phyloP scores from a whole-genome alignment of 345 rosid genomes.

The Lumnitzera littorea region DNA sequence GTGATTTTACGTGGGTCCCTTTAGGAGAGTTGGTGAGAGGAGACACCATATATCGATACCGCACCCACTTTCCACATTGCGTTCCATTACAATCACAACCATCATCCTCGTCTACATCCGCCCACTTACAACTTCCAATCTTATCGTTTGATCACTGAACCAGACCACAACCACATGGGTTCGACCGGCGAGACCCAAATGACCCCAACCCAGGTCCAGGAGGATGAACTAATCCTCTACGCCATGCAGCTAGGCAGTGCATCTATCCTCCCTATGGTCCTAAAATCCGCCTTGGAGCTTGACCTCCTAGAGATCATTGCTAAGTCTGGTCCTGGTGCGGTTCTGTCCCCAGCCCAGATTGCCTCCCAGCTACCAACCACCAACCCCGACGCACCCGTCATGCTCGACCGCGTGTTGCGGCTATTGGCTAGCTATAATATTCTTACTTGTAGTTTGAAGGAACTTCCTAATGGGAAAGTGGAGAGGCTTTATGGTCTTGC shows the following conservation, averaged over 20 bases:
- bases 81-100: too few relatives aligned
- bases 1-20: too few relatives aligned
- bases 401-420: constrained; percentile 71
- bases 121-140: too few relatives aligned
- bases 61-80: too few relatives aligned
- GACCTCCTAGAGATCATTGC: constrained; percentile 83
- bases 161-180: constrained; percentile 30
- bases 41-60: too few relatives aligned
- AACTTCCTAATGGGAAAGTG: constrained; percentile 31
- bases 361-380: constrained; percentile 64
- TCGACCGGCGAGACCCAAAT: constrained; percentile 61
- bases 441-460: constrained; percentile 39
- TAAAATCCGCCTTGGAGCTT: constrained; percentile 81
- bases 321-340: constrained; percentile 41
- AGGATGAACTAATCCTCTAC: constrained; percentile 63
- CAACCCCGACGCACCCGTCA: constrained; percentile 66
- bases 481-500: constrained; percentile 66
- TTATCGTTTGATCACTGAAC: too few relatives aligned
- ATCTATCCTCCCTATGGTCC: constrained; percentile 80
- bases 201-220: constrained; percentile 59
- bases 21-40: too few relatives aligned
- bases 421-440: constrained; percentile 62
- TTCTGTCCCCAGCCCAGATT: constrained; percentile 52
- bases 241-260: constrained; percentile 71
- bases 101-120: too few relatives aligned